A percentile compares a stretch with the other conserved stretches of the same genome.
phyloP scores from a whole-genome alignment of 2,329 filamentous ascomycete species.

The Blastomyces gilchristii region DNA sequence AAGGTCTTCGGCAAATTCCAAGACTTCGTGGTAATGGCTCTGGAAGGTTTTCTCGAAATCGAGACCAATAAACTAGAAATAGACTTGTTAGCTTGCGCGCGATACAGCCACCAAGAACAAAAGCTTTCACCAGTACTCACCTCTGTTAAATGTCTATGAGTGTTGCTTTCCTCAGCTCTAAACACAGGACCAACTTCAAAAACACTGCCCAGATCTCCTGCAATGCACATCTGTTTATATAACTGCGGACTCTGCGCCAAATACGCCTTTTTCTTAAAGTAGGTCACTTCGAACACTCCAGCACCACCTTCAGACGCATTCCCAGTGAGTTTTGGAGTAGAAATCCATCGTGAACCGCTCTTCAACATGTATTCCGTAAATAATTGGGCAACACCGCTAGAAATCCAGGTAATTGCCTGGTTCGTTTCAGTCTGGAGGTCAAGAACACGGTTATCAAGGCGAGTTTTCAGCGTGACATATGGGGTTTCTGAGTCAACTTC shows the following conservation, averaged over 20 bases:
- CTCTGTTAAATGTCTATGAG: conserved; percentile 55
- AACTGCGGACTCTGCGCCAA: conserved; percentile 56
- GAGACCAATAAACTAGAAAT: conserved; percentile 39
- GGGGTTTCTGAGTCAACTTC: conserved; percentile 49
- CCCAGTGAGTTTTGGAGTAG: conserved; percentile 80
- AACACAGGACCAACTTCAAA: conserved; percentile 58
- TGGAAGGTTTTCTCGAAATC: conserved; percentile 45
- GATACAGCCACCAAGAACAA: conserved; percentile 16
- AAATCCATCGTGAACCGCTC: conserved; percentile 69
- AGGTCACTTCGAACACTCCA: conserved; percentile 82
- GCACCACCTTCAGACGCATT: conserved; percentile 86
- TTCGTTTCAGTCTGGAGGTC: conserved; percentile 87
- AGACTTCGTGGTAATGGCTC: conserved; percentile 42
- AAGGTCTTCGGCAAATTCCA: conserved; percentile 40
- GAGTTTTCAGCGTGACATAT: conserved; percentile 69
- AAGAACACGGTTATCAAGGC: conserved; percentile 84
- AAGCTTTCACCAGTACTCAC: conserved; percentile 22
- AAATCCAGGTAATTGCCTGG: conserved; percentile 71
- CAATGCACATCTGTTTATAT: conserved; percentile 60
- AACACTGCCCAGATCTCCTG: conserved; percentile 52
- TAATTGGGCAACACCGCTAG: conserved; percentile 54
- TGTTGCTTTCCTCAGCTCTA: conserved; percentile 59
- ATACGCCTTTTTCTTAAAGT: conserved; percentile 74
- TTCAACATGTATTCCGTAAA: conserved; percentile 71
- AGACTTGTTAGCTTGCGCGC: not conserved